Evolutionary conservation across 495 filamentous ascomycete genomes (phyloP), one percentile per base, ranked within the genome.

Genomic region (Aspergillus conjunctus): DNA sequence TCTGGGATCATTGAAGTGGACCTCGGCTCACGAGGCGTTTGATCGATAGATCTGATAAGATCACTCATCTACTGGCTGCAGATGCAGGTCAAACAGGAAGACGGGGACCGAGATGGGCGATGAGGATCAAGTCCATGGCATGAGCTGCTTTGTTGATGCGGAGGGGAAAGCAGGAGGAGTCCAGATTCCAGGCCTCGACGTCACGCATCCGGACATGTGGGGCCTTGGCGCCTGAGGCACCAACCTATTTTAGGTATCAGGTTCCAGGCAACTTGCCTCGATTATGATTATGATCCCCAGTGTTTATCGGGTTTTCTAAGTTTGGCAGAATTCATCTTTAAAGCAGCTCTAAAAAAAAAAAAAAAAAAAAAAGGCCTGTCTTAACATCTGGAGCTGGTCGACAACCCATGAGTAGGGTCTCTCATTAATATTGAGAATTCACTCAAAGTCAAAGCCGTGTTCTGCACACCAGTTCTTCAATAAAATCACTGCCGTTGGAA

Each of bases 181-280:
- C 21, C 9, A 15, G 30, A 39, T 22, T 9, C 45, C 12, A 32
- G 44, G 8, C 45, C 37, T 39, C 57, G 64, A 66, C 60, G 60
- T 60, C 60, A 65, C 60, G 64, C 18, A 54, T 43, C 17, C 60
- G 54, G 61, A 61, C 54, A 60, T 39, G 26, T 21, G 39, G 51
- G 21, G 61, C 57, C 56, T 63, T 63, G 48, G 59, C 50, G 63
- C 63, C 63, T 66, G 60, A 54, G 63, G 66, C 61, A 64, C 1
- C 0, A 33, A 56, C 7, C 8, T 4, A 41, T 41, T n/a, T 41
- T 4, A 41, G 37, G 37, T 9, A 4, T 39, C 34, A 39, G 7
- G 10, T 41, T n/a, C 37, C n/a, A n/a, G n/a, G n/a, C n/a, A n/a
- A n/a, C n/a, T n/a, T n/a, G n/a, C n/a, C n/a, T n/a, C n/a, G n/a